Conservation (phyloP, 2,329 filamentous ascomycete species). For the Escovopsis sp. region DNA sequence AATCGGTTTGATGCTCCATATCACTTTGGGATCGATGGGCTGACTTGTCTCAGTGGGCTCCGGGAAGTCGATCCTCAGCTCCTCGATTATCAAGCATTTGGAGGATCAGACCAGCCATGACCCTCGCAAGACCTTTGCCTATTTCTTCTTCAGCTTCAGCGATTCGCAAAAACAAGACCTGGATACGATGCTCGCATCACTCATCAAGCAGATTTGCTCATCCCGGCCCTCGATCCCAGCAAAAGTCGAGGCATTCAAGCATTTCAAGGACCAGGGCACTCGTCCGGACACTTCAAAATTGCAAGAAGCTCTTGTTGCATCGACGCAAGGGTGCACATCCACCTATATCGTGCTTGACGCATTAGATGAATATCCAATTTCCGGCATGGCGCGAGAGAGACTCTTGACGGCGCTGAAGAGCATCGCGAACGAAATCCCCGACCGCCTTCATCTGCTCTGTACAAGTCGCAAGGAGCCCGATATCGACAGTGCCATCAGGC, state of each 20-base stretch:
- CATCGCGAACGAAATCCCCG: background rate
- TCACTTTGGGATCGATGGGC: background rate
- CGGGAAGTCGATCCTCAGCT: background rate
- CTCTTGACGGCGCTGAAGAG: background rate
- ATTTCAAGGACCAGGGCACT: background rate
- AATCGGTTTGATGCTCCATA: background rate
- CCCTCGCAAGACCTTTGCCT: background rate
- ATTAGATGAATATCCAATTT: background rate
- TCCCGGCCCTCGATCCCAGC: background rate
- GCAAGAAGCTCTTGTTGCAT: background rate
- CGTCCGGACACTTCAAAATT: background rate
- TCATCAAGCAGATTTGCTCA: background rate
- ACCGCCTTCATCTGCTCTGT: background rate
- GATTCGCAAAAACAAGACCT: background rate
- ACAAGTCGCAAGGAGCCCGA: constrained; percentile 1
- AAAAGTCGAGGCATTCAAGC: background rate
- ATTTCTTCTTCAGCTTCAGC: background rate
- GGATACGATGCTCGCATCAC: background rate
- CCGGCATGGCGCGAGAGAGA: background rate
- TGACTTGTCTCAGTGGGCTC: background rate
- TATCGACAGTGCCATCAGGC: background rate
- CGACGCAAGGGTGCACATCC: background rate
- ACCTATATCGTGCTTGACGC: background rate
- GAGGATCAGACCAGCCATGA: background rate
- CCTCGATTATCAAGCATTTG: background rate